Evolutionary conservation across 768 basidiomycete genomes (phyloP), one percentile per base, ranked within the genome.

Genomic region (Holtermanniella nyarrowii): DNA sequence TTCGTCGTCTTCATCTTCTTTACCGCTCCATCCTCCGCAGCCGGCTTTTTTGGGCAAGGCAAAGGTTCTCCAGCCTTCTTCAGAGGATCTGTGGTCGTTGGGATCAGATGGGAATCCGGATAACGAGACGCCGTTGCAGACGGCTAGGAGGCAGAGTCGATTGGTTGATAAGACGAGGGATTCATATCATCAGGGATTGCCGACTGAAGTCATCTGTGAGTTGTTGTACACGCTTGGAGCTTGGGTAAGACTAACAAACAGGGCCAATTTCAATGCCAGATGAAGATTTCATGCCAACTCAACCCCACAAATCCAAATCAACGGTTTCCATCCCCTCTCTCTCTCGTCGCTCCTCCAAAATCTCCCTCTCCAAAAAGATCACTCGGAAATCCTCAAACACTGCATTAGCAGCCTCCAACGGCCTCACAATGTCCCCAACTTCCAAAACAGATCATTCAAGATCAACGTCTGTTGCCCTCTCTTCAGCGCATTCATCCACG

Each of bases 91-190:
- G 31, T 37, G 31, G 31, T 37, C 31, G 7, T 16, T 37, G 31
- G 31, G 31, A 16, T 16, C 31, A 37, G 31, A 7, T 37, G 10
- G 60, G 42, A 71, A 71, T 54, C 70, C 70, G 1, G 52, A 49
- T 31, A 53, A 50, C 23, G 69, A 71, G 53, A 50, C 64, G 48
- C 70, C 70, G 7, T 42, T 71, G 23, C 65, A 69, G 48, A 71
- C 70, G 10, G 53, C 67, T 4, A 47, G 62, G 42, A 42, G 66
- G 22, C 50, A 66, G 52, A 65, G 63, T 42, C 66, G 54, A 45
- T 26, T 54, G 21, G 31, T 57, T 24, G 55, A 57, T 18, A 24
- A 50, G 11, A 26, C 22, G 4, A 45, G 42, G 22, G 18, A 27
- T 12, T 40, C 20, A 21, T 60, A 50, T 43, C 46, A 44, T 20